Conservation (phyloP, 208 protist species). For the Acanthamoeba sp. region DNA sequence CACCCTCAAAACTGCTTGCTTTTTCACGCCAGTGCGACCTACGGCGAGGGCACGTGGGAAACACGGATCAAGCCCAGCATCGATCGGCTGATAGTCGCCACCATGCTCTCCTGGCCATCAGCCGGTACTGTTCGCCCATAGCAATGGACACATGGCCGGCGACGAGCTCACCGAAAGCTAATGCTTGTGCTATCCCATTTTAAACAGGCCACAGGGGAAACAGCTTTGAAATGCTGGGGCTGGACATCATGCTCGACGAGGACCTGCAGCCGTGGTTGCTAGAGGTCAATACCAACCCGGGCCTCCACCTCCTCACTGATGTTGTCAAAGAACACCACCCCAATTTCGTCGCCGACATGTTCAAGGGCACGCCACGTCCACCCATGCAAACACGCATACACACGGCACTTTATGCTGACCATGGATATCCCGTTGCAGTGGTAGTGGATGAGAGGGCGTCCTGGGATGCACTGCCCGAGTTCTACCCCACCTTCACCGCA, state of each 20-base stretch:
- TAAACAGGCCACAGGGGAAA: constrained; percentile 65
- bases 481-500: background rate
- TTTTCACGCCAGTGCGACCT: background rate
- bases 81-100: constrained; percentile 22
- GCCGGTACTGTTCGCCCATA: too few relatives aligned
- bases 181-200: background rate
- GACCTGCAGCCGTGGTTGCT: constrained; percentile 76
- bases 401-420: background rate
- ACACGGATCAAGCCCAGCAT: constrained; percentile 11
- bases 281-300: constrained; percentile 83
- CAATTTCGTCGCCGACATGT: constrained; percentile 38
- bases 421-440: background rate
- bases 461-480: background rate
- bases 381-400: too few relatives aligned
- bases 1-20: too few relatives aligned
- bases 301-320: constrained; percentile 81
- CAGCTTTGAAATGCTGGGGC: constrained; percentile 79
- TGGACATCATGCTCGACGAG: constrained; percentile 80
- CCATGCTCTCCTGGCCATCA: constrained; percentile 5
- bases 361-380: background rate
- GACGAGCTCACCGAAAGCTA: too few relatives aligned
- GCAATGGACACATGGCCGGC: too few relatives aligned
- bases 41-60: constrained; percentile 39
- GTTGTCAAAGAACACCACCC: constrained; percentile 78
- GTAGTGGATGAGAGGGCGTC: background rate